Evolutionary conservation across 495 filamentous ascomycete genomes (phyloP).

Genomic region (Hyaloscypha hepaticicola): DNA sequence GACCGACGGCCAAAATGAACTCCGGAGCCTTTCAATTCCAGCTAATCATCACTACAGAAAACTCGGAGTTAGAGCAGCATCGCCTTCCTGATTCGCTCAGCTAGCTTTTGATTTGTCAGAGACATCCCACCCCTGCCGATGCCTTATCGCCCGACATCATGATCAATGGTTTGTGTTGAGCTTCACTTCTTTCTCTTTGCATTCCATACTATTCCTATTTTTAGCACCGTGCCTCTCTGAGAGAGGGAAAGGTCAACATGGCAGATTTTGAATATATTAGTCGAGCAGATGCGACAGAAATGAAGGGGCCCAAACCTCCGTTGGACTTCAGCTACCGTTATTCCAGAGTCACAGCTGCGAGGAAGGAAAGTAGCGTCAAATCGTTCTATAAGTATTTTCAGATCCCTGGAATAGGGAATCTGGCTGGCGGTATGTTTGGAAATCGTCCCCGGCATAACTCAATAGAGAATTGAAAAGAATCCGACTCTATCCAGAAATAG

Average conservation of each 20-base stretch:
- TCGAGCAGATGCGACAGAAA: slow-evolving; percentile 30
- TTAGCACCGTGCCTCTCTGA: not conserved
- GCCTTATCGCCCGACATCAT: slow-evolving; percentile 16
- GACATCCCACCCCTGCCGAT: slow-evolving; percentile 1
- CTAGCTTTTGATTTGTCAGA: slow-evolving; percentile 9
- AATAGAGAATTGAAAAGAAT: not conserved
- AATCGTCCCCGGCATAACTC: not conserved
- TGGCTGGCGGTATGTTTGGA: slow-evolving; percentile 73
- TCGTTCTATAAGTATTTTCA: slow-evolving; percentile 79
- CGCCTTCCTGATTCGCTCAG: not conserved
- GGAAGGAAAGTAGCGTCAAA: slow-evolving; percentile 67
- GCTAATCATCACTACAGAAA: not conserved
- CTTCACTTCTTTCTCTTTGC: slow-evolving; percentile 3
- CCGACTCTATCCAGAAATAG: slow-evolving; percentile 8
- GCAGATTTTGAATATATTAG: slow-evolving; percentile 29
- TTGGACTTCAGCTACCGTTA: slow-evolving; percentile 81
- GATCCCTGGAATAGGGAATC: slow-evolving; percentile 77
- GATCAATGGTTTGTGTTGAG: not conserved
- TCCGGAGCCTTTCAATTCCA: not conserved
- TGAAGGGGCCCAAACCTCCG: slow-evolving; percentile 33
- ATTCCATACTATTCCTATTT: not conserved
- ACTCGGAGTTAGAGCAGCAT: not conserved
- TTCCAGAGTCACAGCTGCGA: slow-evolving; percentile 62
- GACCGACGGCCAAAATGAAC: not conserved
- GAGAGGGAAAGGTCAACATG: slow-evolving; percentile 11